Conservation (phyloP, 768 basidiomycete genomes). For the Pleurotus platypus region DNA sequence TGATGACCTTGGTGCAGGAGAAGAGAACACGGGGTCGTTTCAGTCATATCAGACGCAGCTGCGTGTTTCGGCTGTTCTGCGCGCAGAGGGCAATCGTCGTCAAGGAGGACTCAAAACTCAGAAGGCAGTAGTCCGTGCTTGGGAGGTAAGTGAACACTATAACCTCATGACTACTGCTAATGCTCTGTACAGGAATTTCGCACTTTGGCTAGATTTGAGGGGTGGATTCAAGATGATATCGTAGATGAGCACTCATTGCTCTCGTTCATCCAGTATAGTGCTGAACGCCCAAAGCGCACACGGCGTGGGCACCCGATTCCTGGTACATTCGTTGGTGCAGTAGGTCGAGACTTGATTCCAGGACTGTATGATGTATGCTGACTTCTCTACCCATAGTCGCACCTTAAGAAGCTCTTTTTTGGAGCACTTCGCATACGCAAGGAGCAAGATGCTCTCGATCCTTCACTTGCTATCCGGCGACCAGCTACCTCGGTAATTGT, state of each 20-base stretch:
- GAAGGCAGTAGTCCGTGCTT: slow-evolving; percentile 16
- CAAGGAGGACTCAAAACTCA: slow-evolving; percentile 22
- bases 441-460: slow-evolving; percentile 23
- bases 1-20: not conserved
- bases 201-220: too few species aligned
- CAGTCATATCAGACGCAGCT: not conserved
- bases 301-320: too few species aligned
- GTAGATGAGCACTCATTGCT: too few species aligned
- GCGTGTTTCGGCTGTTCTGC: slow-evolving; percentile 10
- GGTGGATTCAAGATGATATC: too few species aligned
- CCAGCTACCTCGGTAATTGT: slow-evolving; percentile 19
- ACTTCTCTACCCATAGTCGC: slow-evolving; percentile 17
- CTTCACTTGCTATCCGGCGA: slow-evolving; percentile 10
- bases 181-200: too few species aligned
- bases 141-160: slow-evolving; percentile 13
- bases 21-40: not conserved
- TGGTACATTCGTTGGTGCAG: too few species aligned
- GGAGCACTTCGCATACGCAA: slow-evolving; percentile 25
- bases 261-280: too few species aligned
- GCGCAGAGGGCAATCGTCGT: slow-evolving; percentile 19
- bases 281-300: too few species aligned
- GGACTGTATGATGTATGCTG: too few species aligned
- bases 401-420: slow-evolving; percentile 27
- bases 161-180: too few species aligned
- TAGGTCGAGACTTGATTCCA: too few species aligned